Evolutionary conservation across 345 rosid species (phyloP).

Genomic region (Euclidium syriacum): DNA sequence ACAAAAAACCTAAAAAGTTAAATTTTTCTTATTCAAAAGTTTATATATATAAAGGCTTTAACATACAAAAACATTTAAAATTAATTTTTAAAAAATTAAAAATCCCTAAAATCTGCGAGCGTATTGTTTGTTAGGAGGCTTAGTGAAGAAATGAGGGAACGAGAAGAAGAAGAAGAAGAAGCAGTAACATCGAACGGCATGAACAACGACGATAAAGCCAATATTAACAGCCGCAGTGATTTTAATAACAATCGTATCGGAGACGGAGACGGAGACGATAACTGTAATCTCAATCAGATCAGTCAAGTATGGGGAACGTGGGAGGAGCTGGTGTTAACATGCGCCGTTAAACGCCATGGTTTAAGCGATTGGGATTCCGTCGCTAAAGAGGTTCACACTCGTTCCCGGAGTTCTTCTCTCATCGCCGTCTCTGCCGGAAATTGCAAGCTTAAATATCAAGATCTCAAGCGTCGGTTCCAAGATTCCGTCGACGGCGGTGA

Average conservation of each 20-base stretch:
- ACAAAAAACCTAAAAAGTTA: not conserved
- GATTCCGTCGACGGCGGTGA: slow-evolving; percentile 6
- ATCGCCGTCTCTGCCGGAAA: slow-evolving; percentile 38
- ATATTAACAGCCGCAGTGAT: slow-evolving; percentile 15
- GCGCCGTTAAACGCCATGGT: slow-evolving; percentile 80
- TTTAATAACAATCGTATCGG: slow-evolving; percentile 9
- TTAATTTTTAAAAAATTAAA: not conserved
- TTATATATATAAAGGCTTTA: slow-evolving; percentile 3
- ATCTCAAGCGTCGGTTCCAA: slow-evolving; percentile 60
- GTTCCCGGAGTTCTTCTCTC: slow-evolving; percentile 40
- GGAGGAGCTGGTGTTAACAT: slow-evolving; percentile 69
- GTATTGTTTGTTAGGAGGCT: too few species aligned
- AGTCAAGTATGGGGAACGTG: slow-evolving; percentile 57
- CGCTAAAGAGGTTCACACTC: slow-evolving; percentile 57
- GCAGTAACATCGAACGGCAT: slow-evolving; percentile 15
- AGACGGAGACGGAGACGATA: not conserved
- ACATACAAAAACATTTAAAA: not conserved
- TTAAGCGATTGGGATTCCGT: slow-evolving; percentile 63
- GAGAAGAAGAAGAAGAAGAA: not conserved
- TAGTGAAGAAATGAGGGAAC: not conserved
- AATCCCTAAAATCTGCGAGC: slow-evolving; percentile 28
- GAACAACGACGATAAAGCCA: slow-evolving; percentile 16
- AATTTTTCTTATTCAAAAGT: not conserved
- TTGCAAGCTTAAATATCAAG: slow-evolving; percentile 57
- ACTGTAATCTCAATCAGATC: slow-evolving; percentile 2